Base-by-base conservation (phyloP, 1,284 basidiomycete species). In the Moesziomyces globuligerus region DNA sequence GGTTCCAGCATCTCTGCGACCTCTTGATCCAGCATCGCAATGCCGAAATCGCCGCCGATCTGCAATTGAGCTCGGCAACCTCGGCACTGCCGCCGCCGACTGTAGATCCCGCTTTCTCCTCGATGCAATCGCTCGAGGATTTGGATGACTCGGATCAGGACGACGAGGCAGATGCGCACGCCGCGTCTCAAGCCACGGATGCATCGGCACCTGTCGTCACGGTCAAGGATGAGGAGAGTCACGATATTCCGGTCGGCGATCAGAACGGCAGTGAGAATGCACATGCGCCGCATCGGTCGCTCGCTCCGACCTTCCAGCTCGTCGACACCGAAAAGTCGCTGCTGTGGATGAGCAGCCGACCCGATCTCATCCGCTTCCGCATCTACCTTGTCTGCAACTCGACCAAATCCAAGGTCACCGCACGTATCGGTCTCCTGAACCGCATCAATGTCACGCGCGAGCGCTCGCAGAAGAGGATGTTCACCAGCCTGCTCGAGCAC, bases 271-370 rank as follows among this genome's bases (percentile, higher is more conserved):
- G 34, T 5, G 15, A 40, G 20, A n/a, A 20, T 25, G 32, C 25
- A 18, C 25, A n/a, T 36, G 3, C 3, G 7, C 36, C n/a, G 17
- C 3, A 38, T 43, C 48, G 36, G 7, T 36, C 47, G n/a, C 29
- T 25, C 15, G 23, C 38, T 6, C 59, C 71, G 7, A 48, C 38
- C 2, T 77, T 69, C 28, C 59, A 75, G 13, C 38, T 47, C 11
- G 49, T 78, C 29, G 51, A 62, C 15, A 39, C 50, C 15, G 65
- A 64, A 15, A 56, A 56, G 38, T 37, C 61, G 20, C 25, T 43
- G 13, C 50, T 78, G 11, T 78, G 75, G 75, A 50, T 74, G 15
- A 62, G 54, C 34, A 69, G 64, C 34, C 74, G 75, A 5, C 64
- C 74, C 40, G 75, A 75, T 7, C 57, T 78, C 4, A 56, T 65